Conservation (phyloP, 2,329 filamentous ascomycete species). For the Penicillium paneum region DNA sequence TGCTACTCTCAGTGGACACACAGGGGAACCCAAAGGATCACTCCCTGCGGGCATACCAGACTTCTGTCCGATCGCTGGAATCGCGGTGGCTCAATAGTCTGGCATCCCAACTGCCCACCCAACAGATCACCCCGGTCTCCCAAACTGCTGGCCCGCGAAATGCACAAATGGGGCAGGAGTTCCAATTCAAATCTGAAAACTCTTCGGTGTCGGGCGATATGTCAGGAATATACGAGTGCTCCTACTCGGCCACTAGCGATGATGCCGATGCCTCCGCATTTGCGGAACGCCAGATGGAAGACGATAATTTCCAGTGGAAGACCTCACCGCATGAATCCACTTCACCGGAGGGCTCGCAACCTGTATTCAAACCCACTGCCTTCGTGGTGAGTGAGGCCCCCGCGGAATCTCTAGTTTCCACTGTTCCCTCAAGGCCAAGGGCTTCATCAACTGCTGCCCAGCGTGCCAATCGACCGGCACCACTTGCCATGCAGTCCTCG, state of each 20-base stretch:
- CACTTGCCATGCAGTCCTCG: slow-evolving; percentile 32
- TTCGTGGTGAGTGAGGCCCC: slow-evolving; percentile 38
- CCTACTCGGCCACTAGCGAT: slow-evolving; percentile 34
- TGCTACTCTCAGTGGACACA: slow-evolving; percentile 19
- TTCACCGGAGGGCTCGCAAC: slow-evolving; percentile 25
- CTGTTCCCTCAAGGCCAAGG: slow-evolving; percentile 24
- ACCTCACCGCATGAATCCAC: slow-evolving; percentile 25
- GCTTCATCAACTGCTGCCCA: slow-evolving; percentile 24
- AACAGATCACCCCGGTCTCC: slow-evolving; percentile 27
- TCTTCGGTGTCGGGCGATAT: slow-evolving; percentile 39
- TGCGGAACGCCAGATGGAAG: slow-evolving; percentile 31
- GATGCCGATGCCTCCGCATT: slow-evolving; percentile 30
- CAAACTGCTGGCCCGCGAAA: slow-evolving; percentile 20
- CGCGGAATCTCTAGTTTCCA: slow-evolving; percentile 27
- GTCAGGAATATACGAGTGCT: slow-evolving; percentile 32
- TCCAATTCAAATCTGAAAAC: slow-evolving; percentile 37
- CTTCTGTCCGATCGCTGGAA: slow-evolving; percentile 31
- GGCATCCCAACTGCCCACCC: slow-evolving; percentile 34
- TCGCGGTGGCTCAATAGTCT: slow-evolving; percentile 34
- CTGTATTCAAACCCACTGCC: slow-evolving; percentile 29
- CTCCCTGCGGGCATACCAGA: slow-evolving; percentile 24
- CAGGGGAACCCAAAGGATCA: slow-evolving; percentile 23
- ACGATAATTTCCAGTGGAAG: slow-evolving; percentile 32
- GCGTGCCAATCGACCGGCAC: slow-evolving; percentile 26
- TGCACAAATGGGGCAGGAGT: slow-evolving; percentile 25